These are phyloP conservation scores for Alternaria arborescens DNA, from an alignment of 2,329 filamentous ascomycete species.

Conservation along the genomic window DNA sequence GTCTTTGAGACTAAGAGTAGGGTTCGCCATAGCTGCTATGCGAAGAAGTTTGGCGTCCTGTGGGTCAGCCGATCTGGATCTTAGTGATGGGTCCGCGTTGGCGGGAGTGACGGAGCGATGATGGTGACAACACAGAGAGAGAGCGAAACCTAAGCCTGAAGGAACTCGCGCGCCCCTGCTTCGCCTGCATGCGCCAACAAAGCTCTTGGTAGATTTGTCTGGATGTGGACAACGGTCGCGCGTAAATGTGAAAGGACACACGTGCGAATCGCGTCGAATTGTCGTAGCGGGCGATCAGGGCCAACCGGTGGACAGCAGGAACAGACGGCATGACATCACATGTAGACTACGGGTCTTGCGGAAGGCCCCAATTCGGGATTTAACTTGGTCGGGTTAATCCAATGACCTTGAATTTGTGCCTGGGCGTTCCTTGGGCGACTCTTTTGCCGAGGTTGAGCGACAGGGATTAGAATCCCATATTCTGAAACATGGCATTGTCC, in stretches of 20 bases:
- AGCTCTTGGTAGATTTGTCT: background rate
- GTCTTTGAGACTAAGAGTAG: slow-evolving; percentile 11
- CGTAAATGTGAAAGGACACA: background rate
- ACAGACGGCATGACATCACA: slow-evolving; percentile 18
- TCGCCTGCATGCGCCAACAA: slow-evolving; percentile 12
- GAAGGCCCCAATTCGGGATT: slow-evolving; percentile 1
- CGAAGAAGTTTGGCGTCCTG: background rate
- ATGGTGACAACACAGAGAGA: slow-evolving; percentile 11
- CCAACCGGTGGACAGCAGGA: slow-evolving; percentile 6
- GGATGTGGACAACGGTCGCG: slow-evolving; percentile 2
- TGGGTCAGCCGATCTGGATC: slow-evolving; percentile 4
- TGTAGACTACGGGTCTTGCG: background rate
- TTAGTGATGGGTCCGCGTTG: background rate
- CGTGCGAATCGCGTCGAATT: slow-evolving; percentile 2
- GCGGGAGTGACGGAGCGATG: slow-evolving; percentile 5
- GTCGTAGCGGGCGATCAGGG: slow-evolving; percentile 3
- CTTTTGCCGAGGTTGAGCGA: slow-evolving; percentile 1
- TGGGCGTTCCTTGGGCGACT: slow-evolving; percentile 8
- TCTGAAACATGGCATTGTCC: slow-evolving; percentile 1
- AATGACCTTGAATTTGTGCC: background rate
- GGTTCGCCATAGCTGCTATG: slow-evolving; percentile 28
- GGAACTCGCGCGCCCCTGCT: slow-evolving; percentile 5
- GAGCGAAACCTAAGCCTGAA: slow-evolving; percentile 1
- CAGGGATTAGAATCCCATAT: slow-evolving; percentile 5
- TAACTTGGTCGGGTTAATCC: slow-evolving; percentile 3